Base-by-base conservation (phyloP, 768 basidiomycete genomes). In the Tricholoma flavovirens region DNA sequence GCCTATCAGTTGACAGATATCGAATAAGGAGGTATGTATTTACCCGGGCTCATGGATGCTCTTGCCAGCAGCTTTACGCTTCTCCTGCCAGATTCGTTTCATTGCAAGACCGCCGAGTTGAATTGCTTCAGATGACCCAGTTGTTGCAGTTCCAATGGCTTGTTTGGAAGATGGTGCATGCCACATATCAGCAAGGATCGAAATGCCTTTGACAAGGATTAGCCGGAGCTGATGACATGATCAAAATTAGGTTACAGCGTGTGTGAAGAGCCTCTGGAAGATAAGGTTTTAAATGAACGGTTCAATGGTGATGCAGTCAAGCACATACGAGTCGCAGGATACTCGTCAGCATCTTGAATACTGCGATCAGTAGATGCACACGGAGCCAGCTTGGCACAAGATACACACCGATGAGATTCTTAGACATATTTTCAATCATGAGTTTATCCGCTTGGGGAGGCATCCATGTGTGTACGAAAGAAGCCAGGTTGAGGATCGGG, bases 21-120 rank as follows among this genome's bases (percentile, higher is more conserved):
- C 9, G 42, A 10, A n/a, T 2, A 40, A 33, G 19, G 9, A 53
- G 56, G n/a, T 33, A 17, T 22, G 43, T 19, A 63, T 72, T 42
- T 64, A 77, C 86, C 87, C 86, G 65, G 95, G 86, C 53, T 89
- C 82, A 62, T 93, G 90, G 35, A 89, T 85, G 69, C 78, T 82
- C 64, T 84, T 81, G 38, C 83, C 81, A 11, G 80, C 80, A 17
- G 79, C 79, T 62, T 87, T 88, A 43, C 85, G 83, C 22, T 75
- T 77, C 22, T 76, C 75, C 73, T 83, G 87, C 87, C 87, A 88
- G 8, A 80, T 74, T 59, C 79, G 81, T 73, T 88, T 90, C 78
- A 88, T 80, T 4, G 87, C 86, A 9, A 90, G 74, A 12, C 86
- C 87, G n/a, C 85, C 86, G 4, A 90, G 81, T 67, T 84, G 83